phyloP scores from a whole-genome alignment of 768 basidiomycete genomes.

The Tylopilus plumbeoviolaceoides region DNA sequence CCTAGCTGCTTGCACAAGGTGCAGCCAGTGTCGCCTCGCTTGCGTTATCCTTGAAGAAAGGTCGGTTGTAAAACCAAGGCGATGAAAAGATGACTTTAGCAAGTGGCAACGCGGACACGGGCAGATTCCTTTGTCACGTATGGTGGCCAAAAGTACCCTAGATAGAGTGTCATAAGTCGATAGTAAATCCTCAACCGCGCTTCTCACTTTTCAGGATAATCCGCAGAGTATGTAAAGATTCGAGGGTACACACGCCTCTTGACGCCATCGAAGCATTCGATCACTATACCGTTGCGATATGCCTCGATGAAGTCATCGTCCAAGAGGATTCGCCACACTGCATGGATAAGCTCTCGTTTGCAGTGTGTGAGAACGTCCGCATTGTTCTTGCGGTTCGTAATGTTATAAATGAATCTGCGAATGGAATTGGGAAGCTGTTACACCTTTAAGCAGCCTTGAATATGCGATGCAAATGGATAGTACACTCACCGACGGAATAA shows the following conservation, averaged over 20 bases:
- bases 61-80: not conserved
- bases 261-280: not conserved
- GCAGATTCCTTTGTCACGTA: not conserved
- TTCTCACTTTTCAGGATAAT: not conserved
- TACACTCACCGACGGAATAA: not conserved
- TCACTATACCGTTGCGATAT: not conserved
- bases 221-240: not conserved
- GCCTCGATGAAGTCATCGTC: not conserved
- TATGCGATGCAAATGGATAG: too few relatives aligned
- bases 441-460: not conserved
- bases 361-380: not conserved
- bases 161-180: too few relatives aligned
- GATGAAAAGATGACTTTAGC: not conserved
- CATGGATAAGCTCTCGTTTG: not conserved
- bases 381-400: not conserved
- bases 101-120: not conserved
- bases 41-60: not conserved
- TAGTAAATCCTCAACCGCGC: too few relatives aligned
- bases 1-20: not conserved
- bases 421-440: not conserved
- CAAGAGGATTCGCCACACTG: not conserved
- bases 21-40: not conserved
- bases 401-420: not conserved
- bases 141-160: not conserved
- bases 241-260: not conserved